A percentile compares a stretch with the other conserved stretches of the same genome.
These are phyloP conservation scores for Selaginella moellendorffii DNA, from an alignment of 75 land plant species.

Conservation along the genomic window DNA sequence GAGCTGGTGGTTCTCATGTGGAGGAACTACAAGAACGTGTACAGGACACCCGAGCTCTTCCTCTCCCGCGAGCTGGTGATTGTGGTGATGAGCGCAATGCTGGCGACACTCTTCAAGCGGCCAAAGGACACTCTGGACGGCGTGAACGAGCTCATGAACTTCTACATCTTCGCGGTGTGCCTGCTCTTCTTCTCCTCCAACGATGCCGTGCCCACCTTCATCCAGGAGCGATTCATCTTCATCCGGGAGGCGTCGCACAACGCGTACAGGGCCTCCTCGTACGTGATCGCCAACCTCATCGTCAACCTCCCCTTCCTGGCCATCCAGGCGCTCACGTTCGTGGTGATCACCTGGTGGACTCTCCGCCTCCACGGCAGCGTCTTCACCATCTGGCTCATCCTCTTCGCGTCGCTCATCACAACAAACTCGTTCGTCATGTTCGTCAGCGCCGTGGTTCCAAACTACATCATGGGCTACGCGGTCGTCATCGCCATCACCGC, in stretches of 20 bases:
- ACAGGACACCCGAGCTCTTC: conserved; percentile 52
- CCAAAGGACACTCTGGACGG: background rate
- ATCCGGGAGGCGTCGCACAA: conserved; percentile 46
- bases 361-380: conserved; percentile 10
- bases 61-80: conserved; percentile 35
- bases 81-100: conserved; percentile 33
- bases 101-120: conserved; percentile 31
- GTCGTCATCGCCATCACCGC: conserved; percentile 41
- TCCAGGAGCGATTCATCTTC: conserved; percentile 51
- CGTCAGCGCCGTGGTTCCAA: conserved; percentile 39
- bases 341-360: conserved; percentile 17
- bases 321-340: conserved; percentile 36
- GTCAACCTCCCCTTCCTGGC: conserved; percentile 47
- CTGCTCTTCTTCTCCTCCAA: conserved; percentile 44
- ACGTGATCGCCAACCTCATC: conserved; percentile 35
- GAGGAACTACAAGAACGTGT: conserved; percentile 33
- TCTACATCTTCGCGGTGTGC: conserved; percentile 45
- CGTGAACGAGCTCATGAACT: conserved; percentile 32
- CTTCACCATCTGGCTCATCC: conserved; percentile 32
- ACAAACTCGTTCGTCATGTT: conserved; percentile 45
- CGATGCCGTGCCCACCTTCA: conserved; percentile 50
- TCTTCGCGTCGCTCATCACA: conserved; percentile 23
- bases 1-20: conserved; percentile 38
- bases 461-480: conserved; percentile 47
- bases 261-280: conserved; percentile 49